phyloP scores from a whole-genome alignment of 805 yeast genomes.

The Spathaspora boniae region DNA sequence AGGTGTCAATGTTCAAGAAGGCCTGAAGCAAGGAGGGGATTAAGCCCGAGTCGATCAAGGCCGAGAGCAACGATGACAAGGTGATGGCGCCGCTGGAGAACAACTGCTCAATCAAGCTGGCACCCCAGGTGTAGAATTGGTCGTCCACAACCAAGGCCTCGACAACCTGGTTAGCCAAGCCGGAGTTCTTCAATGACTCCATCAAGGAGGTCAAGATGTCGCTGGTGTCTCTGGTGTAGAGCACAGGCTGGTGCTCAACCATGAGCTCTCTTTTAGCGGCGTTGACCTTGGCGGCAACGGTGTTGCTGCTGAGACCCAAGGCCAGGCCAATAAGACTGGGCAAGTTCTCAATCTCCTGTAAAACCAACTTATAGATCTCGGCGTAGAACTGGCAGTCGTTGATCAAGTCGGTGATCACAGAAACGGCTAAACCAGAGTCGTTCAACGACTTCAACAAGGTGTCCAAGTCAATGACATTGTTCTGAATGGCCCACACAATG shows the following conservation, averaged over 20 bases:
- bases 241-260: constrained; percentile 2
- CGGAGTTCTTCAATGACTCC: constrained; percentile 42
- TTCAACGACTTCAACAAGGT: constrained; percentile 38
- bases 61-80: constrained; percentile 24
- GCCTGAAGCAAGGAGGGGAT: constrained; percentile 33
- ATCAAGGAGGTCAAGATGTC: constrained; percentile 30
- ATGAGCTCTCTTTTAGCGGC: constrained; percentile 13
- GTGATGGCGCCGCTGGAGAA: constrained; percentile 27
- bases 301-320: constrained; percentile 22
- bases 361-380: constrained; percentile 35
- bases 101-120: constrained; percentile 29
- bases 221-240: constrained; percentile 13
- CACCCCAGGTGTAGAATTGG: constrained; percentile 37
- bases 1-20: constrained; percentile 36
- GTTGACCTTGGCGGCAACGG: constrained; percentile 7
- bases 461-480: constrained; percentile 28
- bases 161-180: constrained; percentile 39
- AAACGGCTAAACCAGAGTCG: constrained; percentile 40
- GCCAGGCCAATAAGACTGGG: constrained; percentile 21
- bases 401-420: constrained; percentile 33
- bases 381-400: constrained; percentile 37
- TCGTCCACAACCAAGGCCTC: constrained; percentile 34
- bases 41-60: constrained; percentile 34
- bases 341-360: constrained; percentile 27
- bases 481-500: constrained; percentile 26